These are phyloP conservation scores for Incumbomyces lentus DNA, from an alignment of 2,329 filamentous ascomycete genomes.

Conservation along the genomic window DNA sequence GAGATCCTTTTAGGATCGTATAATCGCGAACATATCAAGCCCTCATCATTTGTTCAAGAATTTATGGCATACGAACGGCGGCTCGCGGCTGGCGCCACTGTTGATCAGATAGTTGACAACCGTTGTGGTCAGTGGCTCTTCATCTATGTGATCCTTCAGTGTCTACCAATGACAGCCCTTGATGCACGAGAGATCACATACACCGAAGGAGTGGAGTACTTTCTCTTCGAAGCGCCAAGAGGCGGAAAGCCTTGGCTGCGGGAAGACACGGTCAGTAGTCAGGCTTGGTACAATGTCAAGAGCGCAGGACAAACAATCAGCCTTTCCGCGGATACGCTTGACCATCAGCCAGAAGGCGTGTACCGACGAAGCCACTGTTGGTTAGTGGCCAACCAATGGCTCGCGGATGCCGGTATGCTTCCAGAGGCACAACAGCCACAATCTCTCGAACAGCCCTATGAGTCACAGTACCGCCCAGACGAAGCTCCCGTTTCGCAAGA, in stretches of 20 bases:
- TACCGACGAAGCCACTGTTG: conserved; percentile 62
- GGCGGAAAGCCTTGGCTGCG: conserved; percentile 40
- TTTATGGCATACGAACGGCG: conserved; percentile 40
- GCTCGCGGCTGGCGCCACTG: conserved; percentile 32
- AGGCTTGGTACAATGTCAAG: conserved; percentile 45
- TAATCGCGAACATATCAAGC: conserved; percentile 58
- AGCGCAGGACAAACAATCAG: conserved; percentile 53
- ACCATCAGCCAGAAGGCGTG: conserved; percentile 56
- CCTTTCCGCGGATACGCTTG: conserved; percentile 53
- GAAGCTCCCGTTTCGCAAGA: conserved; percentile 13
- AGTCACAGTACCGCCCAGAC: conserved; percentile 3
- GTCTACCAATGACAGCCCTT: conserved; percentile 39
- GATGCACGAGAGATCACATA: conserved; percentile 37
- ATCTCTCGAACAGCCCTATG: conserved; percentile 4
- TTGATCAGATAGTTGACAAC: conserved; percentile 36
- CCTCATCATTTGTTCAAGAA: conserved; percentile 37
- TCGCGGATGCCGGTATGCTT: conserved; percentile 29
- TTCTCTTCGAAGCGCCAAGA: conserved; percentile 39
- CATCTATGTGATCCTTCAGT: conserved; percentile 41
- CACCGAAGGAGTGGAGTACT: conserved; percentile 39
- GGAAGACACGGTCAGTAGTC: conserved; percentile 33
- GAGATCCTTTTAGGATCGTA: conserved; percentile 70
- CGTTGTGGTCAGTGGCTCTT: conserved; percentile 44
- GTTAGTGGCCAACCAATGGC: conserved; percentile 54
- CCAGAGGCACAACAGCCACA: not conserved